These are phyloP conservation scores for Carex cristatella DNA, from an alignment of 176 grass and related monocot species.

Conservation along the genomic window DNA sequence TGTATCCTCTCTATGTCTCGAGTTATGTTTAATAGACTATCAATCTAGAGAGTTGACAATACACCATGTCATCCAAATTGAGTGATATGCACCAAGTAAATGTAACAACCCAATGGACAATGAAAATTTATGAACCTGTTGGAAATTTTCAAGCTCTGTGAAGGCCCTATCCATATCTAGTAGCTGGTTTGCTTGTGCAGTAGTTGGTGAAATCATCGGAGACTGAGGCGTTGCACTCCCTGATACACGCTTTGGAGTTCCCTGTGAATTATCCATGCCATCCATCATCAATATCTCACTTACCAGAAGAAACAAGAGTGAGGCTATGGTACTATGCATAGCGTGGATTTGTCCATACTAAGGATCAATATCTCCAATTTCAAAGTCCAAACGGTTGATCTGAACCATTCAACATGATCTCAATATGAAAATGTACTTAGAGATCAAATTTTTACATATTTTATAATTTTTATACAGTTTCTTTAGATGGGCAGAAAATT, in stretches of 20 bases:
- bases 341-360: too few relatives aligned
- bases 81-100: background rate
- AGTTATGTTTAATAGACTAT: conserved; percentile 51
- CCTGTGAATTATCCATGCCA: conserved; percentile 31
- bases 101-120: background rate
- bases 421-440: too few relatives aligned
- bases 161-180: conserved; percentile 57
- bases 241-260: conserved; percentile 28
- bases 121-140: conserved; percentile 50
- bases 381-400: too few relatives aligned
- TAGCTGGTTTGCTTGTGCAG: conserved; percentile 56
- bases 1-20: conserved; percentile 55
- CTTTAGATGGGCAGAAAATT: too few relatives aligned
- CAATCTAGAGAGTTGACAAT: conserved; percentile 41
- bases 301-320: background rate
- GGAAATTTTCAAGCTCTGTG: conserved; percentile 73
- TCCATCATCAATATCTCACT: conserved; percentile 14
- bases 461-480: too few relatives aligned
- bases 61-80: background rate
- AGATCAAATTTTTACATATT: too few relatives aligned
- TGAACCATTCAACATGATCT: too few relatives aligned
- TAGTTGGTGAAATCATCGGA: conserved; percentile 58
- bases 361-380: too few relatives aligned
- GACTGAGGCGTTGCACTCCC: conserved; percentile 59
- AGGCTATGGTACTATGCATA: too few relatives aligned